A percentile compares a stretch with the other conserved stretches of the same genome.
Conservation (phyloP, 2,329 filamentous ascomycete species). For the Fusarium verrucosum region DNA sequence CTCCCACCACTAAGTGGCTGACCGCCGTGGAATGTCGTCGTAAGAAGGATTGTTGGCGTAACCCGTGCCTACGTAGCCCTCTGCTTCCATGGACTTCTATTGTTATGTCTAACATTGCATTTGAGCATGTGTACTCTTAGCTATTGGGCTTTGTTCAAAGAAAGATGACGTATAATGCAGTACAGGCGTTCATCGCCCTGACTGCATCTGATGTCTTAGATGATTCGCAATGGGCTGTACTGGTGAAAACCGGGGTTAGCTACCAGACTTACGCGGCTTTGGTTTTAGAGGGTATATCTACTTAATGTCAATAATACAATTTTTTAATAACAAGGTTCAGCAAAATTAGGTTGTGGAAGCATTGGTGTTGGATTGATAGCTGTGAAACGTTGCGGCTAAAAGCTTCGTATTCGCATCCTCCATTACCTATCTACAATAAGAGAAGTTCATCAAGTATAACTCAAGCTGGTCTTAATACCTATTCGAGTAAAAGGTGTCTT, state of each 20-base stretch:
- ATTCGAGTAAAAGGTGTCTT: too few relatives aligned
- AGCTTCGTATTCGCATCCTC: too few relatives aligned
- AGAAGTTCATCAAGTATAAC: too few relatives aligned
- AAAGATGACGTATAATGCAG: too few relatives aligned
- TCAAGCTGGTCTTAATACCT: too few relatives aligned
- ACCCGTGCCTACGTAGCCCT: not conserved
- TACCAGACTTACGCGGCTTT: not conserved
- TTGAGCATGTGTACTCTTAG: not conserved
- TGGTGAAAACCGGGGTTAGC: too few relatives aligned
- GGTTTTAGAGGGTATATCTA: slow-evolving; percentile 1
- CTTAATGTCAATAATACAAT: not conserved
- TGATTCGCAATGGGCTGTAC: too few relatives aligned
- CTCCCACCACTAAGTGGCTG: not conserved
- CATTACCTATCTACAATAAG: too few relatives aligned
- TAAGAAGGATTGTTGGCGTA: not conserved
- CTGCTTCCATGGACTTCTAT: not conserved
- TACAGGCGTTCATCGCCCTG: not conserved
- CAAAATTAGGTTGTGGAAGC: too few relatives aligned
- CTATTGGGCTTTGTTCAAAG: not conserved
- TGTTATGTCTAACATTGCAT: not conserved
- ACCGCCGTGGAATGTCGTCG: not conserved
- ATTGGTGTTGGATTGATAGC: too few relatives aligned
- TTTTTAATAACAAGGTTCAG: too few relatives aligned
- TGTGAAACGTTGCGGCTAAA: too few relatives aligned
- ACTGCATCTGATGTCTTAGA: not conserved